phyloP scores from a whole-genome alignment of 2,329 filamentous ascomycete genomes.

The Sporothrix humicola region DNA sequence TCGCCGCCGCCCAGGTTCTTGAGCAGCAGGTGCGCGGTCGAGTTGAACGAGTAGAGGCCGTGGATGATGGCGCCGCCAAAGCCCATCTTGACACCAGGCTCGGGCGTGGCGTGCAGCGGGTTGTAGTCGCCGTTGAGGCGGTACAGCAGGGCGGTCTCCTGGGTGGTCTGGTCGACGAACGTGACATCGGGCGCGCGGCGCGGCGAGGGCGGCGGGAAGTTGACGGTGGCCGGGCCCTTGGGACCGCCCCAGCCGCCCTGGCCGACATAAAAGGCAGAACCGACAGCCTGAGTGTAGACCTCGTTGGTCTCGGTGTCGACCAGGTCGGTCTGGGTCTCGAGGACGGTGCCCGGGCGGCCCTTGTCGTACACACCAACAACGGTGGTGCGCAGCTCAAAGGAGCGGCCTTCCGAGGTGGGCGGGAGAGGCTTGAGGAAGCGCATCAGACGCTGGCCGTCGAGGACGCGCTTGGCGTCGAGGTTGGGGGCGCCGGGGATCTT shows the following conservation, averaged over 20 bases:
- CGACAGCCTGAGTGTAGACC: slow-evolving; percentile 71
- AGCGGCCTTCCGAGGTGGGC: slow-evolving; percentile 69
- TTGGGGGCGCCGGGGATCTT: slow-evolving; percentile 77
- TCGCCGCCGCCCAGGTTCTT: slow-evolving; percentile 76
- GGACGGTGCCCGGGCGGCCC: slow-evolving; percentile 79
- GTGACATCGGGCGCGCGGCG: slow-evolving; percentile 72
- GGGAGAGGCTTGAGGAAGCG: slow-evolving; percentile 79
- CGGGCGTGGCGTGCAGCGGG: slow-evolving; percentile 85
- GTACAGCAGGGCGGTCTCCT: slow-evolving; percentile 77
- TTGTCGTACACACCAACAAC: slow-evolving; percentile 90
- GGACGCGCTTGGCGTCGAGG: slow-evolving; percentile 74
- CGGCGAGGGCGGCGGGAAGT: slow-evolving; percentile 75
- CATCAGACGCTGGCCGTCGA: slow-evolving; percentile 84
- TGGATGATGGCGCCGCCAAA: slow-evolving; percentile 90
- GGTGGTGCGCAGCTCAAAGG: slow-evolving; percentile 77
- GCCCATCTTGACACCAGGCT: slow-evolving; percentile 86
- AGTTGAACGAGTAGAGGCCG: slow-evolving; percentile 88
- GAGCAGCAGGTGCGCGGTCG: slow-evolving; percentile 73
- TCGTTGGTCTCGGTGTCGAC: slow-evolving; percentile 73
- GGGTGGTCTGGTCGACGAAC: slow-evolving; percentile 71
- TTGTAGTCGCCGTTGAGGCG: slow-evolving; percentile 94
- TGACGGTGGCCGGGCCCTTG: slow-evolving; percentile 81
- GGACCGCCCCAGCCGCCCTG: slow-evolving; percentile 86
- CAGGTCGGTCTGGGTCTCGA: slow-evolving; percentile 78
- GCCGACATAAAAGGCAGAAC: slow-evolving; percentile 78